Evolutionary conservation across 768 basidiomycete species (phyloP).

Genomic region (Macrolepiota fuliginosa): DNA sequence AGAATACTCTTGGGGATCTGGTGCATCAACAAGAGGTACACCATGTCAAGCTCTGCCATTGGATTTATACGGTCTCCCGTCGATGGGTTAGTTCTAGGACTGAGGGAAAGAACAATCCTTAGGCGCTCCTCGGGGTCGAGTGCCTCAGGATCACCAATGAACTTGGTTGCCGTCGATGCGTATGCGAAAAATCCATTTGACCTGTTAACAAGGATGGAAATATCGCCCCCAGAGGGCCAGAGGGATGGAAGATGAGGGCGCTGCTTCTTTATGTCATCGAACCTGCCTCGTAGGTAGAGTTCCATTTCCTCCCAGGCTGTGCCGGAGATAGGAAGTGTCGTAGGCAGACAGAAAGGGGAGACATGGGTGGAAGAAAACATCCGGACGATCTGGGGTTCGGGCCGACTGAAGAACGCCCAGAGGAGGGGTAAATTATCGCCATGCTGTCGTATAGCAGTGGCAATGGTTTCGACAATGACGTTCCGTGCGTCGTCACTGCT

Average conservation of each 20-base stretch:
- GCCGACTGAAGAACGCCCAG: slow-evolving; percentile 6
- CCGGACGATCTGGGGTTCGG: background rate
- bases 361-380: background rate
- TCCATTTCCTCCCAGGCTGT: background rate
- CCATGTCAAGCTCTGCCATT: background rate
- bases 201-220: background rate
- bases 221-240: background rate
- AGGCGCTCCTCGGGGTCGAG: background rate
- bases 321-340: background rate
- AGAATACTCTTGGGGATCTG: background rate
- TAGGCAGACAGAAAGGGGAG: background rate
- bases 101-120: background rate
- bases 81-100: too few relatives aligned
- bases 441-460: background rate
- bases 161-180: background rate
- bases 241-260: background rate
- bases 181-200: background rate
- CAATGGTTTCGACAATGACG: background rate
- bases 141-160: background rate
- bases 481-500: background rate
- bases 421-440: background rate
- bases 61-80: background rate
- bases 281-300: background rate
- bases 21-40: background rate
- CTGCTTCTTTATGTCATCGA: background rate